Evolutionary conservation across 2,329 filamentous ascomycete species (phyloP).

Genomic region (Lasiodiplodia theobromae): DNA sequence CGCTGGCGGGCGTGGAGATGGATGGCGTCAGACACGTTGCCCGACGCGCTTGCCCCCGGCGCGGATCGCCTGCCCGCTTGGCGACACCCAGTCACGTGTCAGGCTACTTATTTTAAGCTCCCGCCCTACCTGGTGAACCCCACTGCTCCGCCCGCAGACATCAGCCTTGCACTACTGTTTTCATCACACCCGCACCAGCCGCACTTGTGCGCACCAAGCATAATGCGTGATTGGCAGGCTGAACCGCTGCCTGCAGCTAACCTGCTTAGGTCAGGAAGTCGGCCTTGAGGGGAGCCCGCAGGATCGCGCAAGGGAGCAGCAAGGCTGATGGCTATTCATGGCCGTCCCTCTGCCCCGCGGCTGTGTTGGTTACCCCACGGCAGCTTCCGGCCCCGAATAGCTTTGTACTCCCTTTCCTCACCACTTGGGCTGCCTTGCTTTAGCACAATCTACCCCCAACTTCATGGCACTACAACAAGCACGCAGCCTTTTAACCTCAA

Average conservation of each 20-base stretch:
- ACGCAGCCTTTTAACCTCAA: conserved; percentile 1
- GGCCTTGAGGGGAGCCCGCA: conserved; percentile 22
- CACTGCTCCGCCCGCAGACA: neutral
- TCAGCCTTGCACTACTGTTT: conserved; percentile 16
- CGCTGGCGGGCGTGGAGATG: neutral
- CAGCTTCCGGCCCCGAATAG: neutral
- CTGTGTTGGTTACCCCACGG: conserved; percentile 1
- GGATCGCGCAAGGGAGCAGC: conserved; percentile 10
- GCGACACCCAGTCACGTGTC: conserved; percentile 7
- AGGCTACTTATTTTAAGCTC: neutral
- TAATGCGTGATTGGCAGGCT: conserved; percentile 7
- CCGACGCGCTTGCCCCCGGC: neutral
- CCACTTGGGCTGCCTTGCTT: neutral
- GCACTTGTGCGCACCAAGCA: neutral
- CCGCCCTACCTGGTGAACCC: too few species aligned
- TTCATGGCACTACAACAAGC: neutral
- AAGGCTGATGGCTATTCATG: conserved; percentile 19
- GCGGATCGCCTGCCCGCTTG: neutral
- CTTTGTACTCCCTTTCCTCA: neutral
- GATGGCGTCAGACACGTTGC: conserved; percentile 23
- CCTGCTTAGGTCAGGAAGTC: conserved; percentile 2
- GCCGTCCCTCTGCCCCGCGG: neutral
- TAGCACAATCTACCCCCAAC: neutral
- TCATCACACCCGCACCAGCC: conserved; percentile 4
- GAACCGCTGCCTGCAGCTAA: neutral